These are phyloP conservation scores for Neospora caninum DNA, from an alignment of 169 alveolate genomes.

Conservation along the genomic window DNA sequence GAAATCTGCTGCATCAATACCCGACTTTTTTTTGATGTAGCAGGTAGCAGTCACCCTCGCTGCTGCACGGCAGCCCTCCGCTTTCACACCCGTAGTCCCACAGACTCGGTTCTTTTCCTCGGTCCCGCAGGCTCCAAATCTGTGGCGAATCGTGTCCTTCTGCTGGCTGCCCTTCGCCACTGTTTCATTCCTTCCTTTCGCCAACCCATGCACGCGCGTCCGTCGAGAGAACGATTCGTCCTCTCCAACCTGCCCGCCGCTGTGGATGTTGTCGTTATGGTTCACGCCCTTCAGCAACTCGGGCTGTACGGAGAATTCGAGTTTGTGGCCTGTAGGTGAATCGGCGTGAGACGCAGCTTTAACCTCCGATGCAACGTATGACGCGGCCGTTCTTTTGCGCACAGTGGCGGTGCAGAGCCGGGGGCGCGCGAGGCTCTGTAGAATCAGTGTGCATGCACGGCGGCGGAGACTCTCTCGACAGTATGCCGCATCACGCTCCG, in stretches of 20 bases:
- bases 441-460: too few species aligned
- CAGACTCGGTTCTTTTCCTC: background rate
- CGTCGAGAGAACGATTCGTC: background rate
- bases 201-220: background rate
- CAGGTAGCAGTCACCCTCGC: too few species aligned
- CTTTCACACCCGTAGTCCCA: too few species aligned
- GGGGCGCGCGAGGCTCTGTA: too few species aligned
- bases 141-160: slow-evolving; percentile 70
- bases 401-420: too few species aligned
- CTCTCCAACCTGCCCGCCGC: slow-evolving; percentile 32
- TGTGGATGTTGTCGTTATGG: slow-evolving; percentile 17
- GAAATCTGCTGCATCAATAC: too few species aligned
- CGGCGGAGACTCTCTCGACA: too few species aligned
- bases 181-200: background rate
- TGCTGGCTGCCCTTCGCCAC: slow-evolving; percentile 69
- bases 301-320: background rate
- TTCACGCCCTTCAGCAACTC: slow-evolving; percentile 29
- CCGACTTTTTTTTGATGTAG: too few species aligned
- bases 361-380: too few species aligned
- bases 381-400: too few species aligned
- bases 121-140: slow-evolving; percentile 73
- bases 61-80: too few species aligned
- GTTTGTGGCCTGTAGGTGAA: background rate
- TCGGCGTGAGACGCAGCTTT: background rate
- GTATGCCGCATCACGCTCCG: too few species aligned